Conservation (phyloP, 2,329 filamentous ascomycete species). For the Neurospora sp. region DNA sequence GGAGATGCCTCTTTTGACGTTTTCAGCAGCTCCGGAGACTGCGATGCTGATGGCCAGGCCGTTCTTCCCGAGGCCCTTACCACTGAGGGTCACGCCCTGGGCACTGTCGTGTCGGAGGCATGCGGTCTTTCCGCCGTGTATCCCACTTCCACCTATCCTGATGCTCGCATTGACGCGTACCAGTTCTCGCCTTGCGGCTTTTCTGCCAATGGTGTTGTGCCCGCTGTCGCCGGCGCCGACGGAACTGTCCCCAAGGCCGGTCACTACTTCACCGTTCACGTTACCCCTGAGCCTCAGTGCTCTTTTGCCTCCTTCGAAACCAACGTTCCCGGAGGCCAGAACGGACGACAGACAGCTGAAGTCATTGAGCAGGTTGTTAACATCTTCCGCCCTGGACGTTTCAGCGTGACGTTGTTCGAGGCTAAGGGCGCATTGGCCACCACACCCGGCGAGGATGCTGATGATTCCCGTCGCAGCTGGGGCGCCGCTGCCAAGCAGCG, state of each 20-base stretch:
- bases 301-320: slow-evolving; percentile 98
- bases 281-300: slow-evolving; percentile 93
- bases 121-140: slow-evolving; percentile 89
- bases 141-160: slow-evolving; percentile 75
- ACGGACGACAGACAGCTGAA: slow-evolving; percentile 77
- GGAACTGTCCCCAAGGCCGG: slow-evolving; percentile 42
- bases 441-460: slow-evolving; percentile 5
- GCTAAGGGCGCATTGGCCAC: slow-evolving; percentile 48
- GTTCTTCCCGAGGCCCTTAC: slow-evolving; percentile 54
- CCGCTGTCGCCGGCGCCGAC: slow-evolving; percentile 50
- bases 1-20: slow-evolving; percentile 61
- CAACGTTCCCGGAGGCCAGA: slow-evolving; percentile 85
- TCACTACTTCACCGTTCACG: slow-evolving; percentile 97
- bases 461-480: slow-evolving; percentile 23
- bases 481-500: slow-evolving; percentile 33
- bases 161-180: slow-evolving; percentile 90
- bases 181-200: slow-evolving; percentile 95
- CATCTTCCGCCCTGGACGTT: slow-evolving; percentile 96
- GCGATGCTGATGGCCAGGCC: slow-evolving; percentile 40
- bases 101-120: slow-evolving; percentile 80
- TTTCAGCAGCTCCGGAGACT: slow-evolving; percentile 58
- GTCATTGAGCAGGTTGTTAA: slow-evolving; percentile 88
- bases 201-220: slow-evolving; percentile 92
- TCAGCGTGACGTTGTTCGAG: slow-evolving; percentile 94
- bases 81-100: slow-evolving; percentile 88